Evolutionary conservation across 805 yeast genomes (phyloP).

Genomic region (Suhomyces prunicola): DNA sequence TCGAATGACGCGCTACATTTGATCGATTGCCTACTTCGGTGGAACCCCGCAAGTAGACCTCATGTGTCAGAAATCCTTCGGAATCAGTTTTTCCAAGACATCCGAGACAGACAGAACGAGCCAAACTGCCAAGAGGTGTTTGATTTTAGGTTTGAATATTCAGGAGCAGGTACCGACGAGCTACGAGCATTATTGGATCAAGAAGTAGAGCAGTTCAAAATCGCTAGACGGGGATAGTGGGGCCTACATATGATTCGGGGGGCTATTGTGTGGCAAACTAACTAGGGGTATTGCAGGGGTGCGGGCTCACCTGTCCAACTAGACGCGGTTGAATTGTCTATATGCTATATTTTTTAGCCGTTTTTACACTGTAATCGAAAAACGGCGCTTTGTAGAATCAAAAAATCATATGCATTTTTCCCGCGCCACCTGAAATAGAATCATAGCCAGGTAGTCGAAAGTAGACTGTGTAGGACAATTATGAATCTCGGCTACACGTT

Average conservation of each 20-base stretch:
- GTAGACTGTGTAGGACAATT: neutral
- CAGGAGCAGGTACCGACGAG: conserved; percentile 14
- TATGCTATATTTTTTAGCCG: neutral
- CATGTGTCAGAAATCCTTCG: conserved; percentile 54
- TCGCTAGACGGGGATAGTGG: neutral
- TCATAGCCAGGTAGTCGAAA: neutral
- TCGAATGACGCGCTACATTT: conserved; percentile 49
- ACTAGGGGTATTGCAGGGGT: neutral
- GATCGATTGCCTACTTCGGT: conserved; percentile 52
- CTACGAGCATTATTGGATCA: conserved; percentile 15
- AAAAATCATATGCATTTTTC: neutral
- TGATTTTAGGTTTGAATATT: conserved; percentile 64
- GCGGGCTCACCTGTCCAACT: neutral
- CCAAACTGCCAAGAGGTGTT: conserved; percentile 49
- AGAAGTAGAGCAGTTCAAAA: conserved; percentile 21
- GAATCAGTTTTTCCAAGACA: conserved; percentile 52
- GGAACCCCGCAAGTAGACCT: conserved; percentile 59
- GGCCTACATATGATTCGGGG: neutral
- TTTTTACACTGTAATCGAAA: neutral
- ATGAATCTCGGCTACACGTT: neutral
- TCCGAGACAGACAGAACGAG: conserved; percentile 58
- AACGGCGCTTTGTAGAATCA: neutral
- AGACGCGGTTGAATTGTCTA: neutral
- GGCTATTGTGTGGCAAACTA: neutral
- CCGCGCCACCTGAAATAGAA: neutral